Base-by-base conservation (phyloP, 1,284 basidiomycete species). In the Somion occarium region DNA sequence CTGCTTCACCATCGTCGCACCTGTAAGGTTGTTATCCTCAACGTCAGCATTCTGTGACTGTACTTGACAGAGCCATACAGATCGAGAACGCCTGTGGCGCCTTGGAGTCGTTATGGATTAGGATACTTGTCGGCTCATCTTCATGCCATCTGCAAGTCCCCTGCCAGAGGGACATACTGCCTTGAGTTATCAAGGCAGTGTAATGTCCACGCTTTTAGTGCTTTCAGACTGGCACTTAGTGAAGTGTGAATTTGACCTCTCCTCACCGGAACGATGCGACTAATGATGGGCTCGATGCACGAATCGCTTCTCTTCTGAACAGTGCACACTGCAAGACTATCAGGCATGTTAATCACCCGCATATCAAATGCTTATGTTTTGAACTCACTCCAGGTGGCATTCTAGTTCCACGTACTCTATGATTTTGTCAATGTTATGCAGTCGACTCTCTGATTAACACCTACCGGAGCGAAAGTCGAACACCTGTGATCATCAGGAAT, bases 191-290 rank as follows among this genome's bases (percentile, higher is more conserved):
- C 23, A 49, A 38, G n/a, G 48, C 48, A 26, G 48, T 42, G 19
- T 25, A 26, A 18, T 49, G 38, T 5, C 48, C 48, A 12, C 7
- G 7, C 49, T 50, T 3, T 5, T 25, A 3, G n/a, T n/a, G n/a
- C 18, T 27, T 30, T 27, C 5, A 34, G 7, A 5, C 12, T 3
- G 23, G 3, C 3, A 4, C 26, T 12, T 12, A 3, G 18, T 3
- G 45, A 9, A 11, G 15, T 13, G 34, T 9, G 25, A 4, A 22
- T 25, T 38, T 34, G 18, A 23, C 27, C n/a, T n/a, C n/a, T n/a
- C 19, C 42, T 50, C 11, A 50, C 49, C 15, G 49, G 49, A 9
- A 50, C 30, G 20, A 50, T 15, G 5, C 49, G 49, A 3, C 4
- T 37, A 7, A 27, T n/a, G 20, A 22, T 15, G 3, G 49, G 41